A percentile compares a stretch with the other conserved stretches of the same genome.
Conservation (phyloP, 75 land plant species). For the Gnetum montanum region DNA sequence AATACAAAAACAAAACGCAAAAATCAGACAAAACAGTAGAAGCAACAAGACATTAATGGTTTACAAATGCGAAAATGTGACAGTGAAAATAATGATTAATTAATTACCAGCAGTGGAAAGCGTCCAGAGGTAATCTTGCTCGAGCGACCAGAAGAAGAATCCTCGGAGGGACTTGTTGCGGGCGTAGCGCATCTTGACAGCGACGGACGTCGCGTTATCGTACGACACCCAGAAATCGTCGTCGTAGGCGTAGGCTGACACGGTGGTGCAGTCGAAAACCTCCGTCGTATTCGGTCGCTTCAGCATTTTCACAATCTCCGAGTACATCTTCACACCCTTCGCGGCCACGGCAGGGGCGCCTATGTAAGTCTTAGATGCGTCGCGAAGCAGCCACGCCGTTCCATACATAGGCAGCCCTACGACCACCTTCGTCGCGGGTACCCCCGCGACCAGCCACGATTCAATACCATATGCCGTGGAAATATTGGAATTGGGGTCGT, state of each 20-base stretch:
- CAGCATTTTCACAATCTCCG: not conserved
- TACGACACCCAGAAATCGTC: not conserved
- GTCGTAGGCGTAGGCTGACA: not conserved
- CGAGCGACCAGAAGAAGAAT: too few species aligned
- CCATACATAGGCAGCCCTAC: constrained; percentile 72
- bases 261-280: constrained; percentile 4
- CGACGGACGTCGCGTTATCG: not conserved
- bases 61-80: too few species aligned
- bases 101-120: too few species aligned
- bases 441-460: constrained; percentile 49
- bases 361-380: constrained; percentile 18
- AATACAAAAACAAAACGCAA: too few species aligned
- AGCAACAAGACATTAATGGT: too few species aligned
- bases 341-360: constrained; percentile 52
- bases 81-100: too few species aligned
- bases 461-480: constrained; percentile 43
- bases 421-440: constrained; percentile 28
- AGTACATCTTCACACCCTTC: constrained; percentile 4
- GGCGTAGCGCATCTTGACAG: not conserved
- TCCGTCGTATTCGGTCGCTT: not conserved
- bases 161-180: not conserved
- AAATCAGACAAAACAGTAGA: too few species aligned
- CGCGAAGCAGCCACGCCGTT: constrained; percentile 37
- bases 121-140: too few species aligned
- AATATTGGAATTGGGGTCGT: constrained; percentile 22